phyloP scores from a whole-genome alignment of 2,329 filamentous ascomycete genomes.

The Talaromyces funiculosus region DNA sequence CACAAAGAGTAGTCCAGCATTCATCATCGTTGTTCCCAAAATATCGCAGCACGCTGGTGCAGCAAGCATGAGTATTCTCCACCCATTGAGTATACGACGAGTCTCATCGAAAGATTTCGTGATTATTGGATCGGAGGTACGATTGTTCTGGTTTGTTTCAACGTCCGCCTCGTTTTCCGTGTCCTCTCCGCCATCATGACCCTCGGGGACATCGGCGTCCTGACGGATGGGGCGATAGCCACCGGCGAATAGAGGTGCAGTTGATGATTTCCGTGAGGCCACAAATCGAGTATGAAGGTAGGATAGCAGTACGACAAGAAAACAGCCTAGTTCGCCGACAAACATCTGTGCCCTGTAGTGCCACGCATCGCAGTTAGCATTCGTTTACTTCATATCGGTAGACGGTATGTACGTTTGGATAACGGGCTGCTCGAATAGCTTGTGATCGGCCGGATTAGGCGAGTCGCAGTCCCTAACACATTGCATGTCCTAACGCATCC shows the following conservation, averaged over 20 bases:
- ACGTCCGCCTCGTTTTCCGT: constrained; percentile 33
- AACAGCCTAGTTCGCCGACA: constrained; percentile 90
- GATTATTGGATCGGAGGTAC: constrained; percentile 25
- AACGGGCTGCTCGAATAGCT: constrained; percentile 87
- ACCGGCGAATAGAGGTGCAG: constrained; percentile 39
- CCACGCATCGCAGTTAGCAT: background rate
- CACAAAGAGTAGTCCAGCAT: constrained; percentile 86
- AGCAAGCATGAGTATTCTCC: constrained; percentile 67
- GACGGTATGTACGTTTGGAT: constrained; percentile 65
- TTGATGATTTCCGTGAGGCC: constrained; percentile 34
- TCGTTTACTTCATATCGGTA: background rate
- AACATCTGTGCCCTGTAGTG: constrained; percentile 75
- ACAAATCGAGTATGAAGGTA: constrained; percentile 58
- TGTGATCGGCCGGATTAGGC: constrained; percentile 58
- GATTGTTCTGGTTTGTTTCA: background rate
- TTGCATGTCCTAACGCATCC: constrained; percentile 68
- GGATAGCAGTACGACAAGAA: constrained; percentile 75
- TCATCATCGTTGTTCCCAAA: constrained; percentile 93
- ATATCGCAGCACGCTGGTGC: constrained; percentile 92
- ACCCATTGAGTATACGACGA: constrained; percentile 59
- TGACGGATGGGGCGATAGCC: constrained; percentile 62
- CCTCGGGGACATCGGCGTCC: constrained; percentile 44
- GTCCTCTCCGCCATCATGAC: constrained; percentile 14
- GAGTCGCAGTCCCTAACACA: constrained; percentile 85
- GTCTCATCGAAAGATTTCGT: constrained; percentile 51